Percentiles rank a stretch among this genome's conserved stretches.
phyloP scores from a whole-genome alignment of 495 filamentous ascomycete species.

The Aspergillus haitiensis region DNA sequence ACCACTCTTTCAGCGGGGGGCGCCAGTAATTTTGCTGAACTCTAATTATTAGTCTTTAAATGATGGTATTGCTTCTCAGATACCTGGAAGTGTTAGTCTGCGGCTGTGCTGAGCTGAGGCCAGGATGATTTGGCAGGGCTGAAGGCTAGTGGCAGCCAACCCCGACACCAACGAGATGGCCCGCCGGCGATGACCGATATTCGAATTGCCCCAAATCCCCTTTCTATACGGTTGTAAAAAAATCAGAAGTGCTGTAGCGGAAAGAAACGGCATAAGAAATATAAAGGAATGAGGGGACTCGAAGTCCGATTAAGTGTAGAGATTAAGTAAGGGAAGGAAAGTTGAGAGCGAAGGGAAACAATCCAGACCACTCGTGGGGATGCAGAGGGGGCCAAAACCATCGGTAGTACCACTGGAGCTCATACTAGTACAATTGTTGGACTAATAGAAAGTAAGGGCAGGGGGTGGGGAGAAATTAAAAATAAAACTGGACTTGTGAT shows the following conservation, averaged over 20 bases:
- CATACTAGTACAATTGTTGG: too few species aligned
- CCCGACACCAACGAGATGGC: background rate
- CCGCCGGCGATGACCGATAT: constrained; percentile 13
- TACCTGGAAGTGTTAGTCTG: constrained; percentile 18
- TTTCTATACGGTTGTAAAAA: background rate
- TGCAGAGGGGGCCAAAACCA: too few species aligned
- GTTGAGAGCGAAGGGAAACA: background rate
- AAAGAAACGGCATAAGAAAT: background rate
- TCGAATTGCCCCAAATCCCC: background rate
- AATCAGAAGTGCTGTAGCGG: background rate
- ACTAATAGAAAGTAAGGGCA: too few species aligned
- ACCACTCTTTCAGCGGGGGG: constrained; percentile 10
- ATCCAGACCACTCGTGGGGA: constrained; percentile 4
- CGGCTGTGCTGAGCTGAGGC: constrained; percentile 21
- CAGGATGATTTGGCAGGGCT: constrained; percentile 16
- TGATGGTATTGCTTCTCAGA: background rate
- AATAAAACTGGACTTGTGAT: background rate
- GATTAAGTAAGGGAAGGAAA: background rate
- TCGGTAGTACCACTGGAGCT: too few species aligned
- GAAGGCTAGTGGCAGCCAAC: constrained; percentile 10
- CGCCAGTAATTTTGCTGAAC: constrained; percentile 7
- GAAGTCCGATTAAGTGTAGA: background rate
- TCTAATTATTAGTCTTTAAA: constrained; percentile 5
- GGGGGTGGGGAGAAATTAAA: too few species aligned
- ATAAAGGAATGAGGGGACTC: background rate